Evolutionary conservation across 1,284 basidiomycete genomes (phyloP).

Genomic region (Heterobasidion irregulare): DNA sequence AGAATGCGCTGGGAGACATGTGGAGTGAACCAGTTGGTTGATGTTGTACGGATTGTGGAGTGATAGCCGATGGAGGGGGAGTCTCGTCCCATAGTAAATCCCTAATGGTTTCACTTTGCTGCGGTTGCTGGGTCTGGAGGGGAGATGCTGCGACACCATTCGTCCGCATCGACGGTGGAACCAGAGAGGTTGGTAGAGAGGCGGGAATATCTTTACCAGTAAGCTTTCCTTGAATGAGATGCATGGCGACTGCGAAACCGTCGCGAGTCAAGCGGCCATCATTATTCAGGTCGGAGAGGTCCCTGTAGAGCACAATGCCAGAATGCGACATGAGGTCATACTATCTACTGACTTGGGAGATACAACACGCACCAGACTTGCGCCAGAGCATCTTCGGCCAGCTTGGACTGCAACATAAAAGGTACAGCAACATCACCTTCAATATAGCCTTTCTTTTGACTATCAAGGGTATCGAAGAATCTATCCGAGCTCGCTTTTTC

Average conservation of each 20-base stretch:
- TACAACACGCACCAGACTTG: slow-evolving; percentile 72
- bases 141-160: slow-evolving; percentile 17
- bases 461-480: slow-evolving; percentile 83
- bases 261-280: slow-evolving; percentile 86
- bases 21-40: slow-evolving; percentile 10
- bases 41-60: slow-evolving; percentile 16
- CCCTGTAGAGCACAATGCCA: slow-evolving; percentile 43
- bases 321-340: slow-evolving; percentile 1
- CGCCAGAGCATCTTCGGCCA: slow-evolving; percentile 81
- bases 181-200: slow-evolving; percentile 61
- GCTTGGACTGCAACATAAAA: slow-evolving; percentile 90
- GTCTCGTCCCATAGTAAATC: slow-evolving; percentile 60
- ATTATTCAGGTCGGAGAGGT: slow-evolving; percentile 87
- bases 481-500: slow-evolving; percentile 81
- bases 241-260: slow-evolving; percentile 95
- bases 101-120: slow-evolving; percentile 28
- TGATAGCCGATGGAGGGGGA: slow-evolving; percentile 41
- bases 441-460: slow-evolving; percentile 70
- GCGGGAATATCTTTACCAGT: slow-evolving; percentile 79
- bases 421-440: slow-evolving; percentile 94
- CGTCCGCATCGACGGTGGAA: slow-evolving; percentile 74
- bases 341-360: background rate
- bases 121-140: slow-evolving; percentile 5
- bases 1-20: background rate
- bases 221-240: slow-evolving; percentile 87